Evolutionary conservation across 345 rosid genomes (phyloP), one percentile per base, ranked within the genome.

Genomic region (Euphorbia peplus): DNA sequence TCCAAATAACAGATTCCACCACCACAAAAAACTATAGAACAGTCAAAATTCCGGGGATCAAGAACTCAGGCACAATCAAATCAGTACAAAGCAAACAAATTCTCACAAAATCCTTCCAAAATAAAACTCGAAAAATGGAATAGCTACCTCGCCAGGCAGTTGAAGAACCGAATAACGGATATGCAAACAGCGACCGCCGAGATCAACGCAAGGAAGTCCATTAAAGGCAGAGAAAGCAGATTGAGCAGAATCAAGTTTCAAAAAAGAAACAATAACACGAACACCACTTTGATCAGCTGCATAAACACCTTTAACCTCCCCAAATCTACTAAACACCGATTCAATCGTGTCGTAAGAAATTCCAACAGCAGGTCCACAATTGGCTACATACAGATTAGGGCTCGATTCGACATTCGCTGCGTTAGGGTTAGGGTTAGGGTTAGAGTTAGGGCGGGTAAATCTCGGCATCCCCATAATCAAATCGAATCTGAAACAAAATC

Each of bases 281-380:
- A 80, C 87, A 11, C 96, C 97, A 55, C 90, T 91, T 25, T 86
- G 96, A 68, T 93, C 98, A 37, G 98, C 98, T 16, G 90, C 81
- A 73, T 80, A 79, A 1, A 91, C 89, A 58, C 92, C 98, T 12
- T 59, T 78, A 41, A 91, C 88, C 50, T 76, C 73, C 7, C 98
- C 98, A 74, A 85, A 93, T 1, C 66, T 64, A 64, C 84, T 59
- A 70, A 93, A 93, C 61, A 69, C 90, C 30, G 87, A 78, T 29
- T 78, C 72, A 50, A 93, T 84, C 4, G 76, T 62, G 56, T 85
- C 91, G 60, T 80, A 74, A 21, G 97, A 81, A 6, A 87, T 57
- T 32, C 97, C 97, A 15, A 91, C 91, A 0, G 88, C 88, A 28
- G 98, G 98, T 12, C 98, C 98, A 41, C 98, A 93, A 68, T 93